Base-by-base conservation (phyloP, 176 grass and related monocot species). In the Eragrostis curvula region DNA sequence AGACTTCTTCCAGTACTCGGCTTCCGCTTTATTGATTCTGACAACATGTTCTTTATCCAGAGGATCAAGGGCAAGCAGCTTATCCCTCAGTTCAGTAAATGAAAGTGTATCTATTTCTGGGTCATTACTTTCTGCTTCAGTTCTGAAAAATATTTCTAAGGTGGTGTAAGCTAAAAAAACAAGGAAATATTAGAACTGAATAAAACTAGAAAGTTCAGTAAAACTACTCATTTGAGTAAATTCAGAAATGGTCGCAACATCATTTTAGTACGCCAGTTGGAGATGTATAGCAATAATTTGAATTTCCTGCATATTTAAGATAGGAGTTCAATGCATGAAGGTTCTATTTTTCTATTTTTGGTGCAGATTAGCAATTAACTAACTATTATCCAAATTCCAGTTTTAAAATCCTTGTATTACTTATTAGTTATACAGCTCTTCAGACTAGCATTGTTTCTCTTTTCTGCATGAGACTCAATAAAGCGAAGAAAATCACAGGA, bases 1-100 rank as follows among this genome's bases (percentile, higher is more conserved):
- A 53, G 95, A 98, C 81, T 88, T 98, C 83, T 82, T 93, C 95
- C 95, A 98, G 81, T 95, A 98, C 56, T 89, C 92, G 41, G 90
- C 92, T 94, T 98, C 95, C 43, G 95, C 90, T 84, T 92, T 91
- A 71, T 98, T 98, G 47, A 98, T 83, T 86, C 88, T 91, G 75
- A 91, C 79, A 59, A 98, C 86, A 88, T 95, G 90, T 74, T 89
- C 90, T 85, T 89, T 93, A 60, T 95, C 84, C 53, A 93, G 66
- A 67, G 95, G 95, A 85, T 95, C 92, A 72, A 95, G 90, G 61
- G 92, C 90, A 89, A 98, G 85, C 74, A 98, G 73, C 57, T 86
- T 92, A 83, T 98, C 95, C 65, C 95, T 90, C 85, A 98, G 29
- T 60, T 93, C 95, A 56, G 95, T 91, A 73, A 98, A 95, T 23